These are phyloP conservation scores for Pilatotrama ljubarskyi DNA, from an alignment of 768 basidiomycete species.

Conservation along the genomic window DNA sequence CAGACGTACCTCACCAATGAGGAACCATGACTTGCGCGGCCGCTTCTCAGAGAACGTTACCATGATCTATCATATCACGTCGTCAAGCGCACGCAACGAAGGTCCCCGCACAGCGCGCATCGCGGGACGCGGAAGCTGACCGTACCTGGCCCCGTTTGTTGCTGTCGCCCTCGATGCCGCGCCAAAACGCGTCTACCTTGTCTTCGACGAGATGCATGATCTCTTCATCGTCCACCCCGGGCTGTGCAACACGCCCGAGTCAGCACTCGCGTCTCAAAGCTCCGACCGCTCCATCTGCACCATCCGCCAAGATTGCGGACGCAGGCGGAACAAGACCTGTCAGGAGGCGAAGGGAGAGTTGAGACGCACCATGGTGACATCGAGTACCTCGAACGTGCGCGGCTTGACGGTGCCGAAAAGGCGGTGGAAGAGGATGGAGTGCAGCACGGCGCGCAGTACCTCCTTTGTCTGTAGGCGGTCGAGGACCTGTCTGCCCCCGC, in stretches of 20 bases:
- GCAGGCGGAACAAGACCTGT: too few relatives aligned
- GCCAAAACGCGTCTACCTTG: conserved; percentile 80
- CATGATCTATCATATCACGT: conserved; percentile 47
- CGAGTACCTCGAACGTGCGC: conserved; percentile 73
- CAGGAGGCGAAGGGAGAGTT: not conserved
- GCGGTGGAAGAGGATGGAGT: conserved; percentile 81
- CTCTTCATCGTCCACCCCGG: conserved; percentile 72
- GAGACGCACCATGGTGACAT: conserved; percentile 74
- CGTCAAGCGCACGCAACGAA: not conserved
- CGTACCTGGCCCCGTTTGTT: conserved; percentile 71
- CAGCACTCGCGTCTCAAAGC: not conserved
- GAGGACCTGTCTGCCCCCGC: conserved; percentile 49
- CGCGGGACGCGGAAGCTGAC: not conserved
- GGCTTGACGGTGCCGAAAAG: conserved; percentile 81
- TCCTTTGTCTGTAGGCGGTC: conserved; percentile 75
- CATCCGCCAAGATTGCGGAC: too few relatives aligned
- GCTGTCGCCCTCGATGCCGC: conserved; percentile 61
- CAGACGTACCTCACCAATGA: conserved; percentile 28
- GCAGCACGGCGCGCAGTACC: conserved; percentile 74
- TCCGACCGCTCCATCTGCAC: too few relatives aligned
- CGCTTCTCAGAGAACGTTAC: conserved; percentile 79
- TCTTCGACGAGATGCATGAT: conserved; percentile 73
- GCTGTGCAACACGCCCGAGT: conserved; percentile 36
- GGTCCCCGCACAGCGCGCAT: not conserved
- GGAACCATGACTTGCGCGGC: conserved; percentile 79